These are phyloP conservation scores for Penicillium pancosmium DNA, from an alignment of 495 filamentous ascomycete species.

Conservation along the genomic window DNA sequence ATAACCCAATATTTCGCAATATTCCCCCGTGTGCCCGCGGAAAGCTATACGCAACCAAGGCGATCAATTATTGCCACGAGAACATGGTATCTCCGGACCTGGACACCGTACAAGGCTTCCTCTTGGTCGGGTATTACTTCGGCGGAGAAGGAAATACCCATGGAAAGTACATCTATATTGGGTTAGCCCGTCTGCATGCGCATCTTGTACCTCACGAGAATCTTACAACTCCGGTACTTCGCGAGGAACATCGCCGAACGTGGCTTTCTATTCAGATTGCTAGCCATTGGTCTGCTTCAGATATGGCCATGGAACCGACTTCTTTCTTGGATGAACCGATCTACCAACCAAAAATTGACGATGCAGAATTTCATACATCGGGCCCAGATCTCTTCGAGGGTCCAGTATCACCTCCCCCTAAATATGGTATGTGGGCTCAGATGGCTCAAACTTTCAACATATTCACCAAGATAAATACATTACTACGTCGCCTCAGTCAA, in stretches of 20 bases:
- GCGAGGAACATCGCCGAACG: slow-evolving; percentile 24
- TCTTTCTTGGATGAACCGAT: neutral
- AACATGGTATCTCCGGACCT: slow-evolving; percentile 16
- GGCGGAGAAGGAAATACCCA: slow-evolving; percentile 24
- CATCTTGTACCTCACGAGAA: slow-evolving; percentile 4
- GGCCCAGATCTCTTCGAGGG: slow-evolving; percentile 8
- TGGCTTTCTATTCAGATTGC: slow-evolving; percentile 25
- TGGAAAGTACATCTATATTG: slow-evolving; percentile 26
- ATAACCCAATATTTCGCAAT: slow-evolving; percentile 13
- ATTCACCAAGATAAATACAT: slow-evolving; percentile 19
- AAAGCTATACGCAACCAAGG: slow-evolving; percentile 15
- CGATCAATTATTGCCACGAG: slow-evolving; percentile 12
- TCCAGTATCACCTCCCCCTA: neutral
- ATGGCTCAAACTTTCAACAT: slow-evolving; percentile 27
- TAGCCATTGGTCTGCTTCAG: slow-evolving; percentile 25
- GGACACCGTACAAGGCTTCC: slow-evolving; percentile 23
- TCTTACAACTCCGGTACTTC: slow-evolving; percentile 1
- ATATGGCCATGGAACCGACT: slow-evolving; percentile 24
- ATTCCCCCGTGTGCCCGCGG: slow-evolving; percentile 21
- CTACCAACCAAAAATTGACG: slow-evolving; percentile 20
- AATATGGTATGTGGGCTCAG: slow-evolving; percentile 29
- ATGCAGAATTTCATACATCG: slow-evolving; percentile 19
- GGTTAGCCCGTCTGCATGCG: slow-evolving; percentile 27
- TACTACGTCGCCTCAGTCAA: slow-evolving; percentile 22
- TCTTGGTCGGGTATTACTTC: slow-evolving; percentile 25